Percentiles rank a stretch among this genome's conserved stretches.
Conservation (phyloP, 306 rosid species). For the Quercus suber region DNA sequence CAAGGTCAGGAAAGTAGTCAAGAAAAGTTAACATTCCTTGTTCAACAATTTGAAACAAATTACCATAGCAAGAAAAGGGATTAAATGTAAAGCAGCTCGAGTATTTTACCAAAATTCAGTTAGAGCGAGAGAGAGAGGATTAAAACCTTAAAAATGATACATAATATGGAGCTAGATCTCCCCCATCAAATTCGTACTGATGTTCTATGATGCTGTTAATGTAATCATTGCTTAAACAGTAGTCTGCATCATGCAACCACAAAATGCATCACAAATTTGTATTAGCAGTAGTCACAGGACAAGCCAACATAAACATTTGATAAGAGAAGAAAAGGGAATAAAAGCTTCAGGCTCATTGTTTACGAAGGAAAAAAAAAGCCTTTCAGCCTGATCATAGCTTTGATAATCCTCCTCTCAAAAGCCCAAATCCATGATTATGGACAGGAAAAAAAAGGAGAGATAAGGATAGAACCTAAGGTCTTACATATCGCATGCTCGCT, state of each 20-base stretch:
- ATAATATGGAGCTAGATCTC: constrained; percentile 71
- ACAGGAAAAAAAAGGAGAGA: not conserved
- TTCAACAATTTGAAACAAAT: not conserved
- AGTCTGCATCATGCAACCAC: constrained; percentile 57
- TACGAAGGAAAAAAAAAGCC: not conserved
- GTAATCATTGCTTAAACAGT: constrained; percentile 82
- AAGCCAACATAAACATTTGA: constrained; percentile 1
- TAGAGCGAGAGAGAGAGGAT: constrained; percentile 10
- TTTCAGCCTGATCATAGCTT: not conserved
- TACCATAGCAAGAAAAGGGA: constrained; percentile 9
- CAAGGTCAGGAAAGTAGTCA: constrained; percentile 12
- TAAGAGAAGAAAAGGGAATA: not conserved
- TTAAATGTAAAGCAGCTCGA: not conserved
- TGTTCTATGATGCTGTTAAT: constrained; percentile 67
- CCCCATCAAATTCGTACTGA: constrained; percentile 54
- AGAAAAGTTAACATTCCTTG: not conserved
- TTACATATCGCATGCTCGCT: constrained; percentile 75
- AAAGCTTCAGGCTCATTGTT: not conserved
- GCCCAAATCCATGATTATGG: not conserved
- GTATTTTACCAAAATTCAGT: not conserved
- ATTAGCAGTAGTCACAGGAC: constrained; percentile 4
- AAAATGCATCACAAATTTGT: constrained; percentile 14
- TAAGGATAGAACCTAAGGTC: constrained; percentile 28
- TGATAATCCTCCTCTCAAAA: not conserved
- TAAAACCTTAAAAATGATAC: constrained; percentile 78